Base-by-base conservation (phyloP, 139 green algal species). In the Volvox africanus region DNA sequence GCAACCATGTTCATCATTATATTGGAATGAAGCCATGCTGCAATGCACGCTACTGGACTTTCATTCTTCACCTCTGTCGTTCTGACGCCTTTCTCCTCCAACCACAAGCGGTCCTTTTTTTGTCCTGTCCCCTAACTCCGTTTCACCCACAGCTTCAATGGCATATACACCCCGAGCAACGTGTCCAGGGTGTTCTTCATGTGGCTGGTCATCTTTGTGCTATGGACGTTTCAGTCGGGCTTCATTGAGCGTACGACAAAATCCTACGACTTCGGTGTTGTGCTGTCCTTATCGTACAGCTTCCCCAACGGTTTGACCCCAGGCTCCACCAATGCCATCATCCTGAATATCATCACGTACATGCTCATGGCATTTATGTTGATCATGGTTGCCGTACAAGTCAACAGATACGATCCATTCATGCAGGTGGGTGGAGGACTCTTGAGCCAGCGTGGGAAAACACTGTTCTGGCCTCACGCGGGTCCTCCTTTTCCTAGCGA, bases 251-350 rank as follows among this genome's bases (percentile, higher is more conserved):
- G n/a, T 14, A 36, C 78, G 17, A 32, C 13, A 67, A 18, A 32
- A 1, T 84, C 78, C 36, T 84, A 84, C 78, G 36, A 61, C 55
- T 76, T 84, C 20, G 86, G 86, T 2, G 32, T 84, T 20, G 18
- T 84, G 11, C 37, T 89, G 37, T 82, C 69, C 6, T n/a, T 89
- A 50, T 89, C 84, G 69, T 89, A 89, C 84, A 28, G 32, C 18
- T n/a, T 82, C 11, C 50, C 30, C 30, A 1, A 19, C 32, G 55
- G 32, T 32, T 19, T 0, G 1, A 24, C 13, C 17, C 11, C n/a
- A 1, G 9, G 37, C 28, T 21, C 28, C n/a, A 28, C 24, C 5
- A 30, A 16, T 16, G 17, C 69, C 22, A 20, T 89, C 20, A 1
- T 30, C 11, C 9, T 69, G 26, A 82, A 81, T 44, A 6, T 62